A percentile compares a stretch with the other conserved stretches of the same genome.
phyloP scores from a whole-genome alignment of 805 yeast genomes.

The Jamesozyma hellenica region DNA sequence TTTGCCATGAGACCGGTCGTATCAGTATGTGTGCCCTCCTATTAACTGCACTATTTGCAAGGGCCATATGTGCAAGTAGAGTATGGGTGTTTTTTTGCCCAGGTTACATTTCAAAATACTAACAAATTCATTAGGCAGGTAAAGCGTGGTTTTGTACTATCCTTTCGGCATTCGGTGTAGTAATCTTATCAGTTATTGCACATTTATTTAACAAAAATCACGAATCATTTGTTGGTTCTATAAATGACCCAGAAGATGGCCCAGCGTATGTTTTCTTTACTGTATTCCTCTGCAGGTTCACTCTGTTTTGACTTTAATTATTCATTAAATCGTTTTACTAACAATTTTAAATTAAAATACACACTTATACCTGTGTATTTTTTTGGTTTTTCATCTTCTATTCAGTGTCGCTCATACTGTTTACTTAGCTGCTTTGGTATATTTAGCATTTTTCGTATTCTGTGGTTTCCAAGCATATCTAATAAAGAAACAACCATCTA shows the following conservation, averaged over 20 bases:
- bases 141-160: conserved; percentile 95
- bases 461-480: conserved; percentile 79
- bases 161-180: conserved; percentile 83
- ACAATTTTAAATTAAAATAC: neutral
- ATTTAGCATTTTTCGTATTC: conserved; percentile 68
- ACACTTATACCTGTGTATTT: neutral
- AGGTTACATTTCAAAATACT: neutral
- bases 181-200: conserved; percentile 78
- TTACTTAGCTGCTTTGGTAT: conserved; percentile 80
- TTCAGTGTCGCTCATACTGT: conserved; percentile 76
- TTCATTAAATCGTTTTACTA: neutral
- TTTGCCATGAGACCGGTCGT: conserved; percentile 38
- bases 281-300: conserved; percentile 8
- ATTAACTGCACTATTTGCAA: neutral
- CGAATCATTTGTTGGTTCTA: conserved; percentile 89
- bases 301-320: conserved; percentile 1
- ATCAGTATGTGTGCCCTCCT: conserved; percentile 33
- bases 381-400: neutral
- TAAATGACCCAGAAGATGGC: conserved; percentile 86
- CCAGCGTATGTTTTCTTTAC: conserved; percentile 40
- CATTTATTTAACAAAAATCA: conserved; percentile 68
- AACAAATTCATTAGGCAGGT: conserved; percentile 51
- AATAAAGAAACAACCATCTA: conserved; percentile 54
- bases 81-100: conserved; percentile 1
- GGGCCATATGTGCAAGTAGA: too few relatives aligned